Conservation (phyloP, 2,329 filamentous ascomycete genomes). For the Ilyonectria destructans region DNA sequence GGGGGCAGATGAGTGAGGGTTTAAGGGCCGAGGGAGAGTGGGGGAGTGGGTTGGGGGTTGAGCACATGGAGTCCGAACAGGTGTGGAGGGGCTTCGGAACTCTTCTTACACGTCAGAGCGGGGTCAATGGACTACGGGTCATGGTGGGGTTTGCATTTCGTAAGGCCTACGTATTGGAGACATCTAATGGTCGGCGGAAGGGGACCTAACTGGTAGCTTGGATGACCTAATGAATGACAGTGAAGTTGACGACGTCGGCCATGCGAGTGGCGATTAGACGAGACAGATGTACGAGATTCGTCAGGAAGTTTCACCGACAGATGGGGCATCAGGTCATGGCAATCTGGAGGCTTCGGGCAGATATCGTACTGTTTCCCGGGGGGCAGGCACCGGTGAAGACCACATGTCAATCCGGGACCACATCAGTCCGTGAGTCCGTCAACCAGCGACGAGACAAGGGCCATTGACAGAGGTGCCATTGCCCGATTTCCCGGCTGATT, state of each 20-base stretch:
- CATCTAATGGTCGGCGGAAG: constrained; percentile 15
- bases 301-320: constrained; percentile 20
- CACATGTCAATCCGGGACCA: constrained; percentile 11
- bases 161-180: constrained; percentile 24
- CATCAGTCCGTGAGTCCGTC: constrained; percentile 10
- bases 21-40: constrained; percentile 7
- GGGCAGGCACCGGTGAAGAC: constrained; percentile 13
- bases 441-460: constrained; percentile 9
- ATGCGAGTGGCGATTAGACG: background rate
- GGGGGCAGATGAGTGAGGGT: background rate
- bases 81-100: constrained; percentile 19
- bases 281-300: background rate
- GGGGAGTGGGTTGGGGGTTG: constrained; percentile 17
- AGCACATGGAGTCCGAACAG: background rate
- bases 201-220: background rate
- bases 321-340: constrained; percentile 36
- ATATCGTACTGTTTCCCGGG: constrained; percentile 9
- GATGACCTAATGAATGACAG: constrained; percentile 25
- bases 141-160: constrained; percentile 35
- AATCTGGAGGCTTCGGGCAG: constrained; percentile 12
- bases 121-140: constrained; percentile 32
- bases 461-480: constrained; percentile 19
- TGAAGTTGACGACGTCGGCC: constrained; percentile 6
- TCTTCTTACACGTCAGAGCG: constrained; percentile 17
- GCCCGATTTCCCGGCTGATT: constrained; percentile 34